Conservation (phyloP, 2,329 filamentous ascomycete species). For the Penicillium sp. region DNA sequence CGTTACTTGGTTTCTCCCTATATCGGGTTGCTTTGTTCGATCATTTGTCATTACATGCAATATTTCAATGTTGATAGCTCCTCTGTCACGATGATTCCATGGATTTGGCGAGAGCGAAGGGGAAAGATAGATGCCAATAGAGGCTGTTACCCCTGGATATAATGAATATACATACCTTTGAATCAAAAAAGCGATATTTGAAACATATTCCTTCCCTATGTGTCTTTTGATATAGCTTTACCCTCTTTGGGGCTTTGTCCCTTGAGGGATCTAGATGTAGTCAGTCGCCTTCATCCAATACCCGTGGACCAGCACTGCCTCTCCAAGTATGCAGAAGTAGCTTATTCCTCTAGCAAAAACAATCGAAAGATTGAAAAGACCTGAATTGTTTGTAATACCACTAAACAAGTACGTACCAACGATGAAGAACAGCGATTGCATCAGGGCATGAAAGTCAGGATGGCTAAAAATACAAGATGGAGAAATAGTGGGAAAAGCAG, state of each 20-base stretch:
- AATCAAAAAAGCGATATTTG: not conserved
- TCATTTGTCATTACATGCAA: not conserved
- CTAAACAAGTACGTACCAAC: slow-evolving; percentile 2
- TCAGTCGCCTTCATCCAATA: not conserved
- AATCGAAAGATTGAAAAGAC: not conserved
- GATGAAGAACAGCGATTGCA: not conserved
- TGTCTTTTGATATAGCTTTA: not conserved
- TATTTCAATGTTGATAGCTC: not conserved
- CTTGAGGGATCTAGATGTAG: not conserved
- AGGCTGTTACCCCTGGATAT: not conserved
- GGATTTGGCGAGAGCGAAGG: not conserved
- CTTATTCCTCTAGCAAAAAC: not conserved
- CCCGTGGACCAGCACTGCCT: not conserved
- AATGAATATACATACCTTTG: not conserved
- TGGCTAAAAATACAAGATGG: slow-evolving; percentile 6
- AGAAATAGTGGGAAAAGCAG: slow-evolving; percentile 2
- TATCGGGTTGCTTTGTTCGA: not conserved
- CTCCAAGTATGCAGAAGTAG: not conserved
- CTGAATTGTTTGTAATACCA: slow-evolving; percentile 3
- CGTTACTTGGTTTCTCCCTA: not conserved
- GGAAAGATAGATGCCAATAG: not conserved
- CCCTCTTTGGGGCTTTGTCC: not conserved
- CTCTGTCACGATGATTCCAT: not conserved
- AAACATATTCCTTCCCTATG: not conserved
- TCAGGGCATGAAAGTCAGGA: slow-evolving; percentile 2